Percentiles rank a stretch among this genome's conserved stretches.
Evolutionary conservation across 228 moss, liverwort and hornwort species (phyloP).

Genomic region (Sphagnum magellanicum): DNA sequence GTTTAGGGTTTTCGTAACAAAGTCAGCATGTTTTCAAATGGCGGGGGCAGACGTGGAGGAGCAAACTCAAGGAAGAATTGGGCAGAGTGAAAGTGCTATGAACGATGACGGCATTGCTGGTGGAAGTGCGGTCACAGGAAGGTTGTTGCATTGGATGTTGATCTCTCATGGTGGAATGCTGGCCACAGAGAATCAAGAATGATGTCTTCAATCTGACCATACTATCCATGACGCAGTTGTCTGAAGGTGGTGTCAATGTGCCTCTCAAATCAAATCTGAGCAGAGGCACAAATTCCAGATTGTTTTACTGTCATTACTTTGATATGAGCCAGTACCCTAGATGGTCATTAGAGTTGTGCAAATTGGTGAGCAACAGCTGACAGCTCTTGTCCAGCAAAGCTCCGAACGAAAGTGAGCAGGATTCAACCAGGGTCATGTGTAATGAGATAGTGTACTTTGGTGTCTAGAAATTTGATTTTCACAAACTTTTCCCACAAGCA

Average conservation of each 20-base stretch:
- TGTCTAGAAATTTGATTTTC: background rate
- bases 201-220: background rate
- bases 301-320: background rate
- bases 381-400: background rate
- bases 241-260: conserved; percentile 2
- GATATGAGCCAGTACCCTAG: background rate
- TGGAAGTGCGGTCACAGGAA: conserved; percentile 16
- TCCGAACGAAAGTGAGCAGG: background rate
- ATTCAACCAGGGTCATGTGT: background rate
- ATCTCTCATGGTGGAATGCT: background rate
- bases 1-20: background rate
- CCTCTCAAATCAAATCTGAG: background rate
- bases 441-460: conserved; percentile 3
- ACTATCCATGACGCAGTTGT: background rate
- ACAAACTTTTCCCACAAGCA: no score
- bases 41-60: conserved; percentile 47
- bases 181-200: background rate
- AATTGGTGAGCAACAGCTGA: background rate
- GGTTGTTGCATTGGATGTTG: conserved; percentile 23
- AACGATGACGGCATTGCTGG: conserved; percentile 23
- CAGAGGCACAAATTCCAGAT: background rate
- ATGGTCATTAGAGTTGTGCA: background rate
- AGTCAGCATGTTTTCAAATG: background rate
- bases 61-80: conserved; percentile 40
- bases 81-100: conserved; percentile 18